Evolutionary conservation across 345 rosid genomes (phyloP).

Genomic region (Capsella bursapastoris): DNA sequence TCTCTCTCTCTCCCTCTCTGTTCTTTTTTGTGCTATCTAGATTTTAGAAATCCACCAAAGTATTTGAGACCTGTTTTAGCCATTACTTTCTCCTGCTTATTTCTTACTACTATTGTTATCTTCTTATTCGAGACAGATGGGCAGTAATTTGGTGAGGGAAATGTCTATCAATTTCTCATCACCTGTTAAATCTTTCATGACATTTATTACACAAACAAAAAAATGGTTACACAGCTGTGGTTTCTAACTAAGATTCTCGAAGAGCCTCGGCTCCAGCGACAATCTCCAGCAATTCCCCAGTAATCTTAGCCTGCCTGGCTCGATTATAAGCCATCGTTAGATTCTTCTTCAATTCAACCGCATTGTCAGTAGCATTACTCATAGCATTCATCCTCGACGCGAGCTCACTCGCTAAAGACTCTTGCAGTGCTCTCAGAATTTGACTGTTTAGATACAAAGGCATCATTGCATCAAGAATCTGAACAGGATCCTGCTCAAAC

Average conservation of each 20-base stretch:
- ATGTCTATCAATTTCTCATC: neutral
- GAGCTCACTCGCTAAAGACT: conserved; percentile 83
- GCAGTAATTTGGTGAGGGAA: neutral
- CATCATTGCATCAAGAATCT: conserved; percentile 94
- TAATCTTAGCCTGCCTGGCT: conserved; percentile 76
- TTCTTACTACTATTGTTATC: neutral
- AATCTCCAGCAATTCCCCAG: conserved; percentile 78
- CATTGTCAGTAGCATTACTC: conserved; percentile 85
- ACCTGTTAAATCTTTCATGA: neutral
- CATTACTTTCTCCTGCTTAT: conserved; percentile 8
- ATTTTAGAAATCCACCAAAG: conserved; percentile 42
- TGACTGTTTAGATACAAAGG: conserved; percentile 89
- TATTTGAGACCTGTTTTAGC: conserved; percentile 41
- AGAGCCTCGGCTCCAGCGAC: conserved; percentile 91
- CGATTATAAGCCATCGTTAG: conserved; percentile 66
- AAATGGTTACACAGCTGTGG: neutral
- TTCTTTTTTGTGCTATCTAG: conserved; percentile 35
- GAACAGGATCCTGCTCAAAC: conserved; percentile 91
- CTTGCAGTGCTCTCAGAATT: conserved; percentile 86
- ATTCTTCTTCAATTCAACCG: conserved; percentile 71
- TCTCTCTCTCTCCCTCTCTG: neutral
- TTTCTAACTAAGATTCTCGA: conserved; percentile 28
- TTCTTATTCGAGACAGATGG: conserved; percentile 1
- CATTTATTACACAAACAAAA: conserved; percentile 5
- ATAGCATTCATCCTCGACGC: conserved; percentile 87